Percentiles rank a stretch among this genome's conserved stretches.
phyloP scores from a whole-genome alignment of 108 stramenopile genomes.

The Conticribra guillardii region DNA sequence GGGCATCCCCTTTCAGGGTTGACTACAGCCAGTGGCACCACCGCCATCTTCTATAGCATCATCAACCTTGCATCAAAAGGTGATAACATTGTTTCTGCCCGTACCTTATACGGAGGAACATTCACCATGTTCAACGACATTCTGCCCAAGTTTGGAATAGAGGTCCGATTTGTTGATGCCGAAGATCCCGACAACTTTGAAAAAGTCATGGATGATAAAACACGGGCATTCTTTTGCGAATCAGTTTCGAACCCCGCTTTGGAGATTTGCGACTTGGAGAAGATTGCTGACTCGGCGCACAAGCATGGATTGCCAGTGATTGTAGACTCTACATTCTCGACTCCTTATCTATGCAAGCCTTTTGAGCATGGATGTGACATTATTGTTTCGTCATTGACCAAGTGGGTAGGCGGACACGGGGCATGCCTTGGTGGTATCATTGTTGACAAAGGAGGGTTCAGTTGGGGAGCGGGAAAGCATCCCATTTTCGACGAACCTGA shows the following conservation, averaged over 20 bases:
- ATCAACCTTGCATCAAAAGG: slow-evolving; percentile 75
- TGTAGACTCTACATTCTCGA: slow-evolving; percentile 88
- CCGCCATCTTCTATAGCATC: slow-evolving; percentile 79
- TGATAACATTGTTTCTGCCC: slow-evolving; percentile 84
- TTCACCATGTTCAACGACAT: slow-evolving; percentile 81
- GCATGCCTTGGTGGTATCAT: slow-evolving; percentile 73
- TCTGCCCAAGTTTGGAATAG: slow-evolving; percentile 80
- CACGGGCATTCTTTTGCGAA: slow-evolving; percentile 85
- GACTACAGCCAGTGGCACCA: slow-evolving; percentile 19
- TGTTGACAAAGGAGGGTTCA: slow-evolving; percentile 72
- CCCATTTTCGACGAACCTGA: slow-evolving; percentile 76
- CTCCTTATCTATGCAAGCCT: slow-evolving; percentile 81
- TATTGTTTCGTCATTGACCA: slow-evolving; percentile 79
- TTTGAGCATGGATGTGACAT: slow-evolving; percentile 87
- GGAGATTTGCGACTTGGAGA: slow-evolving; percentile 73
- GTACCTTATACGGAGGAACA: slow-evolving; percentile 75
- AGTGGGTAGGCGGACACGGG: slow-evolving; percentile 93
- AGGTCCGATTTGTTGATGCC: slow-evolving; percentile 75
- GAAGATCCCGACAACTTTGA: slow-evolving; percentile 60
- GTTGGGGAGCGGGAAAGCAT: slow-evolving; percentile 85
- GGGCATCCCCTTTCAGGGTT: slow-evolving; percentile 33
- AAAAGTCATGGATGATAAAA: slow-evolving; percentile 75
- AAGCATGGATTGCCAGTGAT: slow-evolving; percentile 80
- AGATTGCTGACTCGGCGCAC: slow-evolving; percentile 63
- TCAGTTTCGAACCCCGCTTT: slow-evolving; percentile 71